Evolutionary conservation across 164 flowering plant genomes (phyloP), one percentile per base, ranked within the genome.

Genomic region (Amborella trichopoda): DNA sequence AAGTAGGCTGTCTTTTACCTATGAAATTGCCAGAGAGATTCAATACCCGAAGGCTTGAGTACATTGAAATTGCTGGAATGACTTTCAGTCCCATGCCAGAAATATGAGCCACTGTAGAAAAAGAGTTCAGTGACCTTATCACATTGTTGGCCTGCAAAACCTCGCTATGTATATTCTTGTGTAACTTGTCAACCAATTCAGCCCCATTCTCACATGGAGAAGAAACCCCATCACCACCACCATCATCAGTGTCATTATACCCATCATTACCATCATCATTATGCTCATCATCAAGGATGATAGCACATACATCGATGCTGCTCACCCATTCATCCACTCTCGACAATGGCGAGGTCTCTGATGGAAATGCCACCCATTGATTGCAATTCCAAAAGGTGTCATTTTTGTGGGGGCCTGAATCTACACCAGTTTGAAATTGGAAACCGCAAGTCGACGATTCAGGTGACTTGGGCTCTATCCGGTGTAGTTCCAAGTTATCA

Each of bases 321-420:
- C 64, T 79, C 47, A 85, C 82, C 95, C 95, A 85, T 37, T 78
- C 82, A 60, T 84, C 74, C 18, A 85, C 78, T 56, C 95, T 76
- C 16, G 59, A 45, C 21, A 74, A 22, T 59, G 21, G 42, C 4
- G 95, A 73, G 14, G 96, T 69, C 50, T 72, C 81, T 27, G 63
- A 42, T 14, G 84, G 46, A 63, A 84, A 81, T 45, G 95, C 97
- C 50, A 90, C 67, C 97, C 95, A 85, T 43, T 85, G 97, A 48
- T 83, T 83, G 51, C 71, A 12, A 6, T n/a, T n/a, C n/a, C n/a
- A n/a, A n/a, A n/a, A n/a, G n/a, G n/a, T n/a, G n/a, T n/a, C n/a
- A n/a, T n/a, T n/a, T n/a, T n/a, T n/a, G n/a, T n/a, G n/a, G n/a
- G n/a, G n/a, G n/a, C n/a, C n/a, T n/a, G n/a, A n/a, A n/a, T n/a